Evolutionary conservation across 202 grass and related monocot species (phyloP).

Genomic region (Dendrocalamus latiflorus): DNA sequence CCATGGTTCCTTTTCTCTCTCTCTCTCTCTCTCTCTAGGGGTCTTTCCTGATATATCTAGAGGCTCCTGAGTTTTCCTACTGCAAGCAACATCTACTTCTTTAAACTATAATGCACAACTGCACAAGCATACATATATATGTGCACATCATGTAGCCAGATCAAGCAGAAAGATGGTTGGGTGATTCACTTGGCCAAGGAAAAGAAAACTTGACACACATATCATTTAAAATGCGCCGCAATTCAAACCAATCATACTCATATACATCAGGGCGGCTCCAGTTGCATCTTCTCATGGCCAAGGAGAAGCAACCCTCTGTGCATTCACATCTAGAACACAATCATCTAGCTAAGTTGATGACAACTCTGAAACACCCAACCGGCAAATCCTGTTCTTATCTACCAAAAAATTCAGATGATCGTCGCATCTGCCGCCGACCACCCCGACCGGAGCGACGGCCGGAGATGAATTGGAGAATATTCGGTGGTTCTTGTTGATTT

Average conservation of each 20-base stretch:
- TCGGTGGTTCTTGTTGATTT: slow-evolving; percentile 22
- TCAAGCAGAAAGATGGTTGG: slow-evolving; percentile 6
- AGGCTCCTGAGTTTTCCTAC: not conserved
- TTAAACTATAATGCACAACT: not conserved
- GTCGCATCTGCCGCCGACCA: not conserved
- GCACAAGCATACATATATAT: too few species aligned
- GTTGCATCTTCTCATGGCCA: not conserved
- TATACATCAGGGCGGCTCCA: not conserved
- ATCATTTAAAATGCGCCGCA: not conserved
- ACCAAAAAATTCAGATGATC: not conserved
- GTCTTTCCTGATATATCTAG: slow-evolving; percentile 2
- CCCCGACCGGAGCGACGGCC: not conserved
- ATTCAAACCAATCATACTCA: slow-evolving; percentile 18
- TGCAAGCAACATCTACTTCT: slow-evolving; percentile 31
- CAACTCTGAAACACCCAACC: not conserved
- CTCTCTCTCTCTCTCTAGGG: not conserved
- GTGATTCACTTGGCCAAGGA: slow-evolving; percentile 14
- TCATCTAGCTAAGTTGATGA: not conserved
- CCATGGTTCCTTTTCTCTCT: not conserved
- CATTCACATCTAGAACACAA: slow-evolving; percentile 10
- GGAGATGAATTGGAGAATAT: slow-evolving; percentile 24
- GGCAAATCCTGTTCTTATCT: not conserved
- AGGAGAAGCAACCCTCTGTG: not conserved
- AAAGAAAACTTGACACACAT: slow-evolving; percentile 10
- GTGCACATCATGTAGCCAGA: slow-evolving; percentile 1